Evolutionary conservation across 208 protist genomes (phyloP), one percentile per base, ranked within the genome.

Genomic region (Tritrichomonas foetus): DNA sequence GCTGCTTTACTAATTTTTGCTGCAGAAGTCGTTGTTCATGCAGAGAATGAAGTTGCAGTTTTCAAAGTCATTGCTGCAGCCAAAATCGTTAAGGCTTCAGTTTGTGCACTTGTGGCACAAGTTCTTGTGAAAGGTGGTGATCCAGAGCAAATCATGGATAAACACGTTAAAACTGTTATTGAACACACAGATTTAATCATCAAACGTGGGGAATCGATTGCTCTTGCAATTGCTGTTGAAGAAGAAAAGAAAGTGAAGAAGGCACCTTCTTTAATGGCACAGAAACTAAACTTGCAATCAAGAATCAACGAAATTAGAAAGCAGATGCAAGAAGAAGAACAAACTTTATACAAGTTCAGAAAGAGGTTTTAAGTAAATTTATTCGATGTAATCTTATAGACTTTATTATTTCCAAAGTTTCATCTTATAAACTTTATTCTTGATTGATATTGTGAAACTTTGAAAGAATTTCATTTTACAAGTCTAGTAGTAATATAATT

Each of bases 21-120:
- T 0, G 78, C 78, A 0, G 78, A 89, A n/a, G 39, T 89, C 8
- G 3, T 89, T 27, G 30, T 89, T 0, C n/a, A n/a, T 36, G 78
- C 47, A 0, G 47, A 57, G 11, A 33, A 89, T 57, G 47, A 89
- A 16, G 78, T 57, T 25, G 39, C 27, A 20, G 30, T 44, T n/a
- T 89, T n/a, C 27, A 89, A 89, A 16, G 47, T 89, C 27, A 89
- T 89, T 39, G 41, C 78, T 27, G 78, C 78, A 11, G 78, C 78
- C 27, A 89, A 57, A n/a, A 89, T 89, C 27, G 47, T 89, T 20
- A 89, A 89, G 44, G 78, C 41, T 57, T 44, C 78, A 36, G 47
- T 89, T n/a, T 20, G 41, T 33, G 16, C 47, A 22, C 78, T 89
- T 16, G 78, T 89, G 1, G 78, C 78, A 13, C 41, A 53, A n/a